Evolutionary conservation across 1,284 basidiomycete species (phyloP), one percentile per base, ranked within the genome.

Genomic region (Meripilus lineatus): DNA sequence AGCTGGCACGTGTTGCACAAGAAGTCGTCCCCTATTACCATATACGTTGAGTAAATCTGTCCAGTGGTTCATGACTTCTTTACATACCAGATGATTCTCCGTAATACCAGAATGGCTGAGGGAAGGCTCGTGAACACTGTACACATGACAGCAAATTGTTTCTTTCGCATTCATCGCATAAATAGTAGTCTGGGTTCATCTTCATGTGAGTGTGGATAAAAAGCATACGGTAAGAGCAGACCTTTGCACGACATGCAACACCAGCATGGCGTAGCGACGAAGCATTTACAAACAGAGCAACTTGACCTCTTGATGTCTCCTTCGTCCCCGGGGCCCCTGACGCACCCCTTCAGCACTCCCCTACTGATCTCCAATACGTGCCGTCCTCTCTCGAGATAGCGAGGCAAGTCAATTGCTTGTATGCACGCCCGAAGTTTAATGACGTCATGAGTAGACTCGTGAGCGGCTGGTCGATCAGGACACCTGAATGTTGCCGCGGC

Each of bases 1-100:
- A 23, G 2, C 7, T 32, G 26, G 25, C 47, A 49, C 18, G 17
- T 42, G 30, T 33, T 46, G 23, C 47, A 49, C 15, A 43, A 17
- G 18, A 49, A 46, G 5, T 24, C 33, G 14, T 49, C 47, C 10
- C 32, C 47, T 48, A 25, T 21, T 3, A n/a, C 28, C 14, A 24
- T 18, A 14, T 22, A 13, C 15, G n/a, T n/a, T n/a, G n/a, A n/a
- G n/a, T n/a, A n/a, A n/a, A n/a, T n/a, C n/a, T n/a, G n/a, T n/a
- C n/a, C n/a, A n/a, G n/a, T n/a, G n/a, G n/a, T n/a, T n/a, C n/a
- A n/a, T n/a, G n/a, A n/a, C n/a, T n/a, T n/a, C n/a, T 15, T 15
- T 35, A 17, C 33, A 6, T 17, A 35, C 33, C 20, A 15, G 33
- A 18, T 8, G n/a, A 14, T 6, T 8, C 8, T 14, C 33, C 33